A percentile compares a stretch with the other conserved stretches of the same genome.
Evolutionary conservation across 176 grass and related monocot genomes (phyloP).

Genomic region (Coix lacrymajobi): DNA sequence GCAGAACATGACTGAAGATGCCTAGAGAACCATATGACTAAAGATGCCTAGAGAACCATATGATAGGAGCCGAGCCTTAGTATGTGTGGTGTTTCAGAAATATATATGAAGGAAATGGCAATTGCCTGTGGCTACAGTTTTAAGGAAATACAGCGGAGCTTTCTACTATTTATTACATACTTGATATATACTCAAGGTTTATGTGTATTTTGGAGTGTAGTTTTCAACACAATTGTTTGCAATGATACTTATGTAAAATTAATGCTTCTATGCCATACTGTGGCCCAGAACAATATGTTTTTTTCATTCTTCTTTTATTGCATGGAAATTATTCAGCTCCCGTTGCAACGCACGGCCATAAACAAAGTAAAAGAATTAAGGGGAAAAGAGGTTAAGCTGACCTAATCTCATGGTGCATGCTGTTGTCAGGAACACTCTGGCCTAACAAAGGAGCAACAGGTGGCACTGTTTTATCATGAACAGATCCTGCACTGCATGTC

Average conservation of each 20-base stretch:
- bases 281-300: neutral
- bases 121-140: neutral
- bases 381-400: constrained; percentile 19
- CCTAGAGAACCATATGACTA: neutral
- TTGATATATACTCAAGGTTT: neutral
- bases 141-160: neutral
- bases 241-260: neutral
- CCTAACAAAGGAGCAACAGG: constrained; percentile 28
- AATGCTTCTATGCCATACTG: neutral
- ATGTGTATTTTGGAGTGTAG: neutral
- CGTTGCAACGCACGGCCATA: neutral
- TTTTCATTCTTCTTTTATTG: neutral
- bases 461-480: constrained; percentile 31
- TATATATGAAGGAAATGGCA: neutral
- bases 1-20: neutral
- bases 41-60: neutral
- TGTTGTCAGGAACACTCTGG: constrained; percentile 33
- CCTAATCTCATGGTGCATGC: constrained; percentile 47
- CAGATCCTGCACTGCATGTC: constrained; percentile 26
- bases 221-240: neutral
- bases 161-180: neutral
- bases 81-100: neutral
- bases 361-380: neutral
- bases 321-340: neutral
- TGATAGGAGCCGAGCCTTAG: neutral